Conservation (phyloP, 768 basidiomycete genomes). For the Boletus huronensis region DNA sequence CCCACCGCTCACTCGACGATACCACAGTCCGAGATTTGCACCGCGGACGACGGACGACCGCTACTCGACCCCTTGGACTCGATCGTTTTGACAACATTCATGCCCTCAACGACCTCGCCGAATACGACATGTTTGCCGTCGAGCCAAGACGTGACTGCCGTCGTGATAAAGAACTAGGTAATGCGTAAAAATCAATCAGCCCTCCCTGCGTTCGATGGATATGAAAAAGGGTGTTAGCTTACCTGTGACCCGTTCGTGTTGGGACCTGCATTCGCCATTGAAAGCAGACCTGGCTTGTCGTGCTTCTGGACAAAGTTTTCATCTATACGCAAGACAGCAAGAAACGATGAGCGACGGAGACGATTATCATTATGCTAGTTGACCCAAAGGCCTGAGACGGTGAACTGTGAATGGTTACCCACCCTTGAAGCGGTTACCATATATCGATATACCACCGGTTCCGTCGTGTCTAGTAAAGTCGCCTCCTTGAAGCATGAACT, state of each 20-base stretch:
- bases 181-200: background rate
- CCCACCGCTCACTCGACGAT: slow-evolving; percentile 31
- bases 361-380: background rate
- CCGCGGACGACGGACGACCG: slow-evolving; percentile 31
- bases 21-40: slow-evolving; percentile 59
- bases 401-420: slow-evolving; percentile 15
- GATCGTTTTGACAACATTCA: slow-evolving; percentile 40
- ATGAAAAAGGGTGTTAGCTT: slow-evolving; percentile 6
- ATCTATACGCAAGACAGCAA: slow-evolving; percentile 34
- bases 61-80: slow-evolving; percentile 32
- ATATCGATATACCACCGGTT: slow-evolving; percentile 84
- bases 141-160: slow-evolving; percentile 62
- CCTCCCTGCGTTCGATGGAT: background rate
- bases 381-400: background rate
- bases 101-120: slow-evolving; percentile 44
- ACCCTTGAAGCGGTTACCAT: slow-evolving; percentile 77
- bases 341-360: background rate
- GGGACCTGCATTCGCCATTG: slow-evolving; percentile 86
- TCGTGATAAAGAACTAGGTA: slow-evolving; percentile 72
- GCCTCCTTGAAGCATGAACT: slow-evolving; percentile 87
- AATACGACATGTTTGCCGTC: slow-evolving; percentile 45
- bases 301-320: slow-evolving; percentile 72
- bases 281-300: slow-evolving; percentile 61
- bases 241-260: slow-evolving; percentile 82
- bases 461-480: slow-evolving; percentile 78